These are phyloP conservation scores for Cystobasidiaceae sp. DNA, from an alignment of 1,284 basidiomycete species.

Conservation along the genomic window DNA sequence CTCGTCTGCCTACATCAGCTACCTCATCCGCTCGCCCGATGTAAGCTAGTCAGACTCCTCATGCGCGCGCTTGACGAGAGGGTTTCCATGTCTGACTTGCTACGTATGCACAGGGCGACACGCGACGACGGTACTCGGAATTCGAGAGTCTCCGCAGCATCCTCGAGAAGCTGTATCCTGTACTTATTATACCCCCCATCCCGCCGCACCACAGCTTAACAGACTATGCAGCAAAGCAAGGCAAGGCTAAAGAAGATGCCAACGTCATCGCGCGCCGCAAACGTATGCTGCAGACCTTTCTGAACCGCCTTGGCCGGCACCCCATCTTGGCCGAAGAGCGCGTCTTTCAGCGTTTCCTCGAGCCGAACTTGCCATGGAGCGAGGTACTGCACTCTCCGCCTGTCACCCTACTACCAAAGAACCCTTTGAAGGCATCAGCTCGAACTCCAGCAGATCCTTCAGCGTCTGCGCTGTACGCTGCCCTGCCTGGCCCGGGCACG, in stretches of 20 bases:
- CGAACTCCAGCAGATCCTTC: constrained; percentile 83
- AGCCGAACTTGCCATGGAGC: constrained; percentile 92
- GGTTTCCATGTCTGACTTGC: not conserved
- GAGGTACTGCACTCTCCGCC: constrained; percentile 91
- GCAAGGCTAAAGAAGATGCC: constrained; percentile 92
- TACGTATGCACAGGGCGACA: constrained; percentile 54
- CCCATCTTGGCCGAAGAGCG: constrained; percentile 90
- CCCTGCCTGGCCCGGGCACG: constrained; percentile 80
- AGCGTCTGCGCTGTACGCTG: constrained; percentile 68
- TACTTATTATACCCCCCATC: constrained; percentile 93
- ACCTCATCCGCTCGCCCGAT: constrained; percentile 77
- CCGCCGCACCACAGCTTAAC: constrained; percentile 93
- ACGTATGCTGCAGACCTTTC: constrained; percentile 90
- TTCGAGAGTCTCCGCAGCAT: constrained; percentile 87
- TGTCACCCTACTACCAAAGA: constrained; percentile 83
- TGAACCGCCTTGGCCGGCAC: constrained; percentile 82
- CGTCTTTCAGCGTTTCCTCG: constrained; percentile 89
- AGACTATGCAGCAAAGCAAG: constrained; percentile 96
- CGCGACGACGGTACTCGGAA: constrained; percentile 89
- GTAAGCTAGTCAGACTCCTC: constrained; percentile 53
- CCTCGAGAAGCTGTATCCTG: constrained; percentile 85
- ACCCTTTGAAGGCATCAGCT: constrained; percentile 88
- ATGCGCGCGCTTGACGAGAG: not conserved
- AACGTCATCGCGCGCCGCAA: constrained; percentile 86
- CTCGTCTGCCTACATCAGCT: constrained; percentile 78